Evolutionary conservation across 441 rosid species (phyloP), one percentile per base, ranked within the genome.

Genomic region (Mallotus repandus): DNA sequence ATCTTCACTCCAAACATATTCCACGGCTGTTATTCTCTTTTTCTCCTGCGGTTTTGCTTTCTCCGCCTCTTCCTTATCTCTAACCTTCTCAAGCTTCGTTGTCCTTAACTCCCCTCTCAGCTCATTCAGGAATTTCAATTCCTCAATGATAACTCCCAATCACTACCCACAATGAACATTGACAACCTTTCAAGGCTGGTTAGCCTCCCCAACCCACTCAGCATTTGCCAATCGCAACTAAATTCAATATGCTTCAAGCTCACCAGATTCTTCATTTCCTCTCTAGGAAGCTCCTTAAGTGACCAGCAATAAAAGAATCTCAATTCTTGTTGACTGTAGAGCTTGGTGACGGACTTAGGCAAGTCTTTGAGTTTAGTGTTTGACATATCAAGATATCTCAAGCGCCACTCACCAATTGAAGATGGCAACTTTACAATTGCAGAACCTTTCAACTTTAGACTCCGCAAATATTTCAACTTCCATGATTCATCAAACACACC

Each of bases 301-400:
- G 3, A 49, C 0, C 9, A 4, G 65, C 85, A 81, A 2, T 19
- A 15, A 3, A 55, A 2, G 63, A 80, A 63, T 43, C n/a, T 43
- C 59, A 84, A 45, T 3, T 70, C 75, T 68, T 79, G 74, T 70
- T 81, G 38, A 65, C 78, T 71, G 63, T 79, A 68, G 7, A 83
- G 79, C 58, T 57, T 73, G 49, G 50, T 15, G 57, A 84, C 54
- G 48, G 80, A 75, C 11, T 66, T 35, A 0, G 84, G 84, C 35
- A 81, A 62, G 21, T 0, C 41, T 19, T 41, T 19, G 10, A 79
- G 53, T 7, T 55, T 2, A 35, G 79, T 63, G 0, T 4, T 7
- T 3, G 86, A 84, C 63, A 79, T 35, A 57, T 79, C 77, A 56
- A 66, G 68, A 61, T 56, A 69, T 63, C 76, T 76, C 57, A 74